Evolutionary conservation across 2,329 filamentous ascomycete species (phyloP), one percentile per base, ranked within the genome.

Genomic region (Beauveria sp.): DNA sequence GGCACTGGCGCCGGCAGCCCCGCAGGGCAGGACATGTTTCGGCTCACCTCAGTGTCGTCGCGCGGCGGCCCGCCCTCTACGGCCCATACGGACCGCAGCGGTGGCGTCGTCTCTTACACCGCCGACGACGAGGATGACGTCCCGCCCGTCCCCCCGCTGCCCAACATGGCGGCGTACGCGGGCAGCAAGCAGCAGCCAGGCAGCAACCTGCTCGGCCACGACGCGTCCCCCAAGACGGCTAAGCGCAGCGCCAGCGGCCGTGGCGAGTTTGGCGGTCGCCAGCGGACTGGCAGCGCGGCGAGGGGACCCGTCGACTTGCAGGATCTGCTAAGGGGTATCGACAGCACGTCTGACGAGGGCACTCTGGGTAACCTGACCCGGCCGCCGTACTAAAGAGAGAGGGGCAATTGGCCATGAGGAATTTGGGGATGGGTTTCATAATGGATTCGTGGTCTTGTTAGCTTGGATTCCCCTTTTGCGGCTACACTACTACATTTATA

Each of bases 61-160:
- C 72, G 72, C 40, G 77, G 77, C 67, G 69, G 38, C 71, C 74
- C 40, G 67, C 60, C 53, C 1, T 50, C 60, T 5, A 45, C 52
- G 12, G 22, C 60, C 12, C 52, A 56, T 38, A 57, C 60, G 16
- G 60, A 62, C 16, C 60, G 60, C 53, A 40, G 60, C 60, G 42
- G 20, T 22, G 26, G 45, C 16, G 10, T 18, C 20, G 28, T 46
- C 5, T 22, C 16, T n/a, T 31, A 52, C 20, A 46, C 43, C 18
- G 71, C 69, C 26, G 71, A 71, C 3, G 64, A 71, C 3, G 64
- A 65, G 5, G 72, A 73, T 12, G 68, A 69, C 0, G 80, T 85
- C 8, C 83, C 83, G 3, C 83, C 83, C 0, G 83, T 86, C 14
- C 83, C 83, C 6, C 82, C 82, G 1, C 70, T 86, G 64, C 83